Conservation (phyloP, 2,329 filamentous ascomycete species). For the Mariannaea sp. region DNA sequence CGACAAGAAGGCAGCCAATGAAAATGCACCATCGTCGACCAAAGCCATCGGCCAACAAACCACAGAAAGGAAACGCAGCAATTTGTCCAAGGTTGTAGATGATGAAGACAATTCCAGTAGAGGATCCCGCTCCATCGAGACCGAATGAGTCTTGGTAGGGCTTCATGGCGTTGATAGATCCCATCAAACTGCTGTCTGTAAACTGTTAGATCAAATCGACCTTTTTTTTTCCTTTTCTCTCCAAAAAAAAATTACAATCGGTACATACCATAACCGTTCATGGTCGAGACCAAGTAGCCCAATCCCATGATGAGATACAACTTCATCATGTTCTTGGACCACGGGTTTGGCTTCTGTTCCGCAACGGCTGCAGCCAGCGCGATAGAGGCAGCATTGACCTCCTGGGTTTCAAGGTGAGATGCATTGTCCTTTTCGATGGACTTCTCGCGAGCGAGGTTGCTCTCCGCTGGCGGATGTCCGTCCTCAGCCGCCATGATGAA, state of each 20-base stretch:
- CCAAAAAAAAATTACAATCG: background rate
- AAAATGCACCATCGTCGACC: slow-evolving; percentile 51
- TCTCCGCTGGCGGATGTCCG: background rate
- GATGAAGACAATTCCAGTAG: slow-evolving; percentile 31
- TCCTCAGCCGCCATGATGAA: background rate
- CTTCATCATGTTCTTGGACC: slow-evolving; percentile 40
- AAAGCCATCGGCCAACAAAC: slow-evolving; percentile 13
- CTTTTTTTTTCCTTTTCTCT: background rate
- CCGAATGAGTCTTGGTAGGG: slow-evolving; percentile 55
- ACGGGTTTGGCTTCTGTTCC: slow-evolving; percentile 22
- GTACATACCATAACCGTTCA: slow-evolving; percentile 1
- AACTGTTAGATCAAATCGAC: background rate
- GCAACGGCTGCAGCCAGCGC: slow-evolving; percentile 16
- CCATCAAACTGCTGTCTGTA: slow-evolving; percentile 50
- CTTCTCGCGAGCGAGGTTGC: background rate
- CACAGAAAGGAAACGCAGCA: slow-evolving; percentile 19
- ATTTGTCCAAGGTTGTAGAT: slow-evolving; percentile 26
- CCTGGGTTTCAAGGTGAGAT: background rate
- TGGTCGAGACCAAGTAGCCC: background rate
- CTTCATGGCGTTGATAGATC: slow-evolving; percentile 57
- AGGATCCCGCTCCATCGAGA: slow-evolving; percentile 51
- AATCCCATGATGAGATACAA: slow-evolving; percentile 37
- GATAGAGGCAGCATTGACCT: slow-evolving; percentile 12
- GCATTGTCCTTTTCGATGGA: background rate
- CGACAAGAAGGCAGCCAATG: slow-evolving; percentile 56